phyloP scores from a whole-genome alignment of 2,329 filamentous ascomycete species.

The Aspergillus sp. region DNA sequence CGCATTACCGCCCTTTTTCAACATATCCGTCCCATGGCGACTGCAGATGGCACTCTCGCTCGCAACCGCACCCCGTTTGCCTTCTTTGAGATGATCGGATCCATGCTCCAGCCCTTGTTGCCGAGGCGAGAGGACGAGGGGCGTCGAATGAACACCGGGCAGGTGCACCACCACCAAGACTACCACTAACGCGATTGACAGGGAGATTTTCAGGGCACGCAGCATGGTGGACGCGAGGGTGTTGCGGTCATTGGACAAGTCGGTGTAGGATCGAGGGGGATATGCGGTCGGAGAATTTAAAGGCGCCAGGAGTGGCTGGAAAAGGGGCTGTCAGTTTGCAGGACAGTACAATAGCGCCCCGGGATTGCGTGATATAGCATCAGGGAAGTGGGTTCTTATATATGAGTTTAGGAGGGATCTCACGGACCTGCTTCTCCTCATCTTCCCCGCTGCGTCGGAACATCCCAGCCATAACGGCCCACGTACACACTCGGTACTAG shows the following conservation, averaged over 20 bases:
- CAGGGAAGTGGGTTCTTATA: slow-evolving; percentile 1
- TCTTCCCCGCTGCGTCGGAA: slow-evolving; percentile 8
- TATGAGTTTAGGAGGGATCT: neutral
- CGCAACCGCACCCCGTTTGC: slow-evolving; percentile 61
- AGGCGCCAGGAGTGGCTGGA: slow-evolving; percentile 14
- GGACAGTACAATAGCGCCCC: slow-evolving; percentile 1
- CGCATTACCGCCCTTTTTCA: slow-evolving; percentile 65
- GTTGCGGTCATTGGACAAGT: neutral
- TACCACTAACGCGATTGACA: slow-evolving; percentile 18
- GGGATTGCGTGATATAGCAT: slow-evolving; percentile 1
- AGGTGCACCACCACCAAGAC: slow-evolving; percentile 22
- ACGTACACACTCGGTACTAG: no score
- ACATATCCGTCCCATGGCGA: slow-evolving; percentile 62
- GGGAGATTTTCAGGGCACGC: slow-evolving; percentile 13
- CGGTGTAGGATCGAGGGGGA: neutral
- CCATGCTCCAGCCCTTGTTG: slow-evolving; percentile 3
- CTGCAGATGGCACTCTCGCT: slow-evolving; percentile 69
- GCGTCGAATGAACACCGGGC: slow-evolving; percentile 20
- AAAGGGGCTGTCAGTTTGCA: neutral
- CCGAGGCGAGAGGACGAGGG: slow-evolving; percentile 14
- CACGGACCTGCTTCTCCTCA: slow-evolving; percentile 32
- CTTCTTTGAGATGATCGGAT: slow-evolving; percentile 29
- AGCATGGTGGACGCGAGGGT: slow-evolving; percentile 14
- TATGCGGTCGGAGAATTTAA: neutral
- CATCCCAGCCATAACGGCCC: neutral